A percentile compares a stretch with the other conserved stretches of the same genome.
phyloP scores from a whole-genome alignment of 805 yeast species.

The Myxozyma udenii region DNA sequence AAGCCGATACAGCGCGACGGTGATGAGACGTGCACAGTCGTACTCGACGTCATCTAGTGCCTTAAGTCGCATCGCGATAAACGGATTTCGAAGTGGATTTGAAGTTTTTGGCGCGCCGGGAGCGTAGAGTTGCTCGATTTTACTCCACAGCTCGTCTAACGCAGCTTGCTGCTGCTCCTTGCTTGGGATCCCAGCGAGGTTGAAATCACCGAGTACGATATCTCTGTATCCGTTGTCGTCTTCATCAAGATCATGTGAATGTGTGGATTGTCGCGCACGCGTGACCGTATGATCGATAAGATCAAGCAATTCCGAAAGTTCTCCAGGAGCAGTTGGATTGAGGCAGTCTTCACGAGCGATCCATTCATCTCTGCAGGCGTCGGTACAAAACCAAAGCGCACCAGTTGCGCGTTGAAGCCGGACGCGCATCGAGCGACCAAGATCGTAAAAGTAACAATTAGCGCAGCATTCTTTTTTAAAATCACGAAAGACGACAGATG shows the following conservation, averaged over 20 bases:
- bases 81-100: slow-evolving; percentile 14
- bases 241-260: slow-evolving; percentile 2
- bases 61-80: slow-evolving; percentile 39
- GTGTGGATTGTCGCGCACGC: slow-evolving; percentile 15
- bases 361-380: slow-evolving; percentile 45
- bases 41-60: slow-evolving; percentile 53
- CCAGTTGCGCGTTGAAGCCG: slow-evolving; percentile 34
- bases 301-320: slow-evolving; percentile 43
- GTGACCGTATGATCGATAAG: slow-evolving; percentile 39
- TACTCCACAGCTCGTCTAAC: slow-evolving; percentile 13
- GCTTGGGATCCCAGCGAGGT: neutral
- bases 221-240: slow-evolving; percentile 9
- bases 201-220: slow-evolving; percentile 15
- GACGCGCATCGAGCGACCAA: slow-evolving; percentile 49
- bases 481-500: slow-evolving; percentile 49
- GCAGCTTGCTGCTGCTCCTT: neutral
- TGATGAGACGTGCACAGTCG: slow-evolving; percentile 49
- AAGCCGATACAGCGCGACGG: slow-evolving; percentile 34
- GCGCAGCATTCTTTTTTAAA: slow-evolving; percentile 64
- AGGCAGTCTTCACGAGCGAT: slow-evolving; percentile 35
- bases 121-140: slow-evolving; percentile 1
- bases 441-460: slow-evolving; percentile 49
- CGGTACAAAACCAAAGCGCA: slow-evolving; percentile 52
- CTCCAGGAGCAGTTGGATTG: slow-evolving; percentile 18
- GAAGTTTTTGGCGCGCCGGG: neutral